Conservation (phyloP, 805 yeast species). For the Starmerella vitae region DNA sequence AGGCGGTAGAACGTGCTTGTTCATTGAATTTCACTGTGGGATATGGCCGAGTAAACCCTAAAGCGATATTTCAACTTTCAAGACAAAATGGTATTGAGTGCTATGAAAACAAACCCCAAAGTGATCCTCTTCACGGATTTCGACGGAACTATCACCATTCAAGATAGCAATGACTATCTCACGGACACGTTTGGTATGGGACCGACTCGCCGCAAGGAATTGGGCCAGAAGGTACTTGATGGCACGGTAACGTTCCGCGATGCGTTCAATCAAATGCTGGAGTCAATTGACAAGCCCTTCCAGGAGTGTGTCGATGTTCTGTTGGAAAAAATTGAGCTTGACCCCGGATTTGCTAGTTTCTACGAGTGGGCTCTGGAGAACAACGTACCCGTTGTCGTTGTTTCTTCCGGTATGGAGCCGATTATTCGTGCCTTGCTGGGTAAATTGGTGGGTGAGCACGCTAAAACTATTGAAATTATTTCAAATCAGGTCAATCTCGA, state of each 20-base stretch:
- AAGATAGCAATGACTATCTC: constrained; percentile 84
- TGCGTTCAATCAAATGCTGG: constrained; percentile 75
- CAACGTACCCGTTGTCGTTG: constrained; percentile 61
- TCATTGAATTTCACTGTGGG: neutral
- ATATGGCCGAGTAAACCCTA: too few relatives aligned
- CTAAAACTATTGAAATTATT: constrained; percentile 59
- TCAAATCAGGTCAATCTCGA: constrained; percentile 58
- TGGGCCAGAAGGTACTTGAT: constrained; percentile 60
- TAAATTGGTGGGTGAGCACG: constrained; percentile 66
- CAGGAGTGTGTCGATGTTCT: constrained; percentile 64
- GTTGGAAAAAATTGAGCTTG: constrained; percentile 55
- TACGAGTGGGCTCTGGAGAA: constrained; percentile 63
- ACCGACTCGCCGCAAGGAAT: constrained; percentile 42
- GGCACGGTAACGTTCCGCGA: constrained; percentile 53
- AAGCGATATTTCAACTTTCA: too few relatives aligned
- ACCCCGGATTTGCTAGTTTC: constrained; percentile 78
- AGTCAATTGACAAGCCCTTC: constrained; percentile 60
- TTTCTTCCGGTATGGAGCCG: constrained; percentile 89
- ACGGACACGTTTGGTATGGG: constrained; percentile 90
- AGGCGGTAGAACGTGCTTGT: constrained; percentile 50
- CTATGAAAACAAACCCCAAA: constrained; percentile 29
- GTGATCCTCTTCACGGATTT: constrained; percentile 93
- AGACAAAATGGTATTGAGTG: constrained; percentile 18
- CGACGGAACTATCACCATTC: constrained; percentile 94
- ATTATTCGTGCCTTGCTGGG: constrained; percentile 65